These are phyloP conservation scores for Mucor plumbeus DNA, from an alignment of 371 early-diverging fungal genomes.

Conservation along the genomic window DNA sequence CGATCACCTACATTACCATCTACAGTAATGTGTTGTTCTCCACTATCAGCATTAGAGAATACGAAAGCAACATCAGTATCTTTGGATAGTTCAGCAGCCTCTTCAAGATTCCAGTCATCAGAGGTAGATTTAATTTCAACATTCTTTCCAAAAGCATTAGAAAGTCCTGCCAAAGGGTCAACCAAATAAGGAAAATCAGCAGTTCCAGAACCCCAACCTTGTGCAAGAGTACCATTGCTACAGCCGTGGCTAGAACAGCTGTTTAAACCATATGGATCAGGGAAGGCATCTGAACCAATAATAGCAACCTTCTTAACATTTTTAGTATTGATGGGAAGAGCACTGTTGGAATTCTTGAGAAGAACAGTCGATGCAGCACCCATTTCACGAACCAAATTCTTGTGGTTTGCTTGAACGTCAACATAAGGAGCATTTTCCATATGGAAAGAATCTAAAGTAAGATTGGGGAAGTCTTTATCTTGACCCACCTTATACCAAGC, in stretches of 20 bases:
- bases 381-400: constrained; percentile 38
- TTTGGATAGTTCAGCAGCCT: constrained; percentile 40
- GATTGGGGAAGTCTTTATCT: constrained; percentile 47
- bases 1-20: constrained; percentile 61
- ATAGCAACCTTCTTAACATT: constrained; percentile 44
- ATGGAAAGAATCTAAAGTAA: constrained; percentile 35
- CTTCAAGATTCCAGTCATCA: constrained; percentile 46
- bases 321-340: constrained; percentile 39
- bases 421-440: constrained; percentile 25
- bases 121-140: constrained; percentile 36
- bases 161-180: constrained; percentile 48
- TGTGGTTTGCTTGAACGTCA: constrained; percentile 51
- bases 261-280: constrained; percentile 17
- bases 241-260: constrained; percentile 36
- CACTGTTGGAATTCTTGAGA: constrained; percentile 39
- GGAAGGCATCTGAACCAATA: constrained; percentile 39
- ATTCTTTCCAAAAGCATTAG: constrained; percentile 32
- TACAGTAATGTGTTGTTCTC: constrained; percentile 54
- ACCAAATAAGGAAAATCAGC: constrained; percentile 63
- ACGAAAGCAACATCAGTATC: constrained; percentile 62
- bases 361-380: constrained; percentile 59
- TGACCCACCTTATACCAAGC: constrained; percentile 57
- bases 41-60: constrained; percentile 62
- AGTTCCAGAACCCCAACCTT: constrained; percentile 73
- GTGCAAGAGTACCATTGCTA: constrained; percentile 56